phyloP scores from a whole-genome alignment of 257 asterid genomes.

The Plectranthus barbatus region DNA sequence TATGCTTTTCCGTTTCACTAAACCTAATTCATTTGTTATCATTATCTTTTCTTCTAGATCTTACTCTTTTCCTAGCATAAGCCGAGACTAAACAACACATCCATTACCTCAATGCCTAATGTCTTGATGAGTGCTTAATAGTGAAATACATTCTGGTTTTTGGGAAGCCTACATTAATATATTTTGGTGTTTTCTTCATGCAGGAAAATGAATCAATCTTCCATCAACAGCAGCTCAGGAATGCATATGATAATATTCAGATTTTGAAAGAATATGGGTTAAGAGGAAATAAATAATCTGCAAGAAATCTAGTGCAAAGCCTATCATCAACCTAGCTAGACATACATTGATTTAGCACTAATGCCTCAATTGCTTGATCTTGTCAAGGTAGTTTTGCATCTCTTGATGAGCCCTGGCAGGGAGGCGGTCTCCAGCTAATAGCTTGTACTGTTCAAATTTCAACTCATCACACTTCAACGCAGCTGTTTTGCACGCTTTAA shows the following conservation, averaged over 20 bases:
- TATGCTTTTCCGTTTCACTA: too few species aligned
- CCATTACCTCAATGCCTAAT: too few species aligned
- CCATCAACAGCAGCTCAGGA: constrained; percentile 13
- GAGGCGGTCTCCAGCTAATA: constrained; percentile 38
- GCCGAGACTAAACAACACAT: too few species aligned
- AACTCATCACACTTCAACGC: constrained; percentile 72
- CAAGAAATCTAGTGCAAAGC: too few species aligned
- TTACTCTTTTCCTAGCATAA: too few species aligned
- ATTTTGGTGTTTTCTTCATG: neutral
- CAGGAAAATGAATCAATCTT: constrained; percentile 18
- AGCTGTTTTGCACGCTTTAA: constrained; percentile 70
- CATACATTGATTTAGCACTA: constrained; percentile 13
- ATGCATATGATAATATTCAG: neutral
- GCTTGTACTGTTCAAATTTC: constrained; percentile 73
- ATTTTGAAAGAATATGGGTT: neutral
- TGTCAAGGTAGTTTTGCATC: constrained; percentile 65
- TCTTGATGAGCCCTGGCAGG: constrained; percentile 38
- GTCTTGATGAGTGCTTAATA: too few species aligned
- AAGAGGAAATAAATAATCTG: neutral
- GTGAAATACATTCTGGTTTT: too few species aligned
- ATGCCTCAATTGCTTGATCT: constrained; percentile 71
- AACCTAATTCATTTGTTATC: too few species aligned
- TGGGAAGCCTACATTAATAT: constrained; percentile 1
- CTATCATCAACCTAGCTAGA: neutral
- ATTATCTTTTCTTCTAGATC: too few species aligned